A percentile compares a stretch with the other conserved stretches of the same genome.
Evolutionary conservation across 768 basidiomycete genomes (phyloP).

Genomic region (Podaxis carcinomalis): DNA sequence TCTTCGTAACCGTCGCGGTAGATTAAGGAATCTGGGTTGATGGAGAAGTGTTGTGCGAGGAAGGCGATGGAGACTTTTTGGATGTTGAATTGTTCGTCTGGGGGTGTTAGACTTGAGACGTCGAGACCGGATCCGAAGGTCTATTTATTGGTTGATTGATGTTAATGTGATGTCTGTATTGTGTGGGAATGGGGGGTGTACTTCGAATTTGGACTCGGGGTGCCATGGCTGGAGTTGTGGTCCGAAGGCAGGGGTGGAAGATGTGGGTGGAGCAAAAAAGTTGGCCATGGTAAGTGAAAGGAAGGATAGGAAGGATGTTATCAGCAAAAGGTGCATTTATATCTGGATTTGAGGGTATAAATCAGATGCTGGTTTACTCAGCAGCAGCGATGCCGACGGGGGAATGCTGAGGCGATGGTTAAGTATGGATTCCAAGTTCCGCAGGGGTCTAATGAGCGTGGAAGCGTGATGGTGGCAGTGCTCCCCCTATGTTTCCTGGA

Average conservation of each 20-base stretch:
- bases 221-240: conserved; percentile 6
- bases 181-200: neutral
- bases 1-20: conserved; percentile 25
- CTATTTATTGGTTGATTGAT: conserved; percentile 9
- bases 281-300: conserved; percentile 5
- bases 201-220: conserved; percentile 8
- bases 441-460: neutral
- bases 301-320: neutral
- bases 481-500: neutral
- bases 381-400: neutral
- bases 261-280: conserved; percentile 2
- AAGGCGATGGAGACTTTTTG: conserved; percentile 24
- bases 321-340: neutral
- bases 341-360: neutral
- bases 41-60: conserved; percentile 19
- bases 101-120: conserved; percentile 19
- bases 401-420: neutral
- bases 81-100: conserved; percentile 15
- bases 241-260: neutral
- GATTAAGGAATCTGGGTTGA: conserved; percentile 16
- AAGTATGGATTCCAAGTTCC: neutral
- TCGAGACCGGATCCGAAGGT: conserved; percentile 27
- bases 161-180: neutral
- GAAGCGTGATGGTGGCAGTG: neutral
- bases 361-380: neutral